Evolutionary conservation across 2,329 filamentous ascomycete genomes (phyloP), one percentile per base, ranked within the genome.

Genomic region (Pseudogymnoascus sp.): DNA sequence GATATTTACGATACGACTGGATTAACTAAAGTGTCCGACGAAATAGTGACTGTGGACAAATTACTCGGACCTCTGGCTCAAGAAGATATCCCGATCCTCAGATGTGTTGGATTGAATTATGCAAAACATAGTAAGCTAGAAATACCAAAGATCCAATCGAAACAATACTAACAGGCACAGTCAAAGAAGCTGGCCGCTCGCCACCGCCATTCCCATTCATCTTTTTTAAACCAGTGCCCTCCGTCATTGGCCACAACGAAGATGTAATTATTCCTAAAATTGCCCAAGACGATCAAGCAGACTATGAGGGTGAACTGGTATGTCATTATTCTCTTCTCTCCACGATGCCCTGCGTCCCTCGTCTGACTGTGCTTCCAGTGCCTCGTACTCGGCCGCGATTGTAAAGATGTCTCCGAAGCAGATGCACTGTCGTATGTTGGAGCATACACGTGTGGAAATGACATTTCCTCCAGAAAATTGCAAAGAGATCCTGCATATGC

Each of bases 71-170:
- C 83, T 0, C 69, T 86, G 33, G 74, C 77, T 0, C 72, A 70
- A 8, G 70, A 72, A 2, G 81, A 85, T 60, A 80, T 85, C 0
- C 80, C 82, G 0, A 82, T 84, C 55, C 68, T 87, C 3, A 73
- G 83, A 23, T 86, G 83, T 66, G 78, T 85, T 11, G 84, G 83
- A 0, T 68, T 86, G 29, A 86, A 87, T 67, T 86, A 85, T 66
- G 77, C 78, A 39, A 84, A 81, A 61, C 83, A 86, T 66, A 82
- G 76, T 78, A 63, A 63, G 72, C 67, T 41, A 39, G 11, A 39
- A 19, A 39, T n/a, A 39, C 37, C n/a, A 26, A 39, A 39, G 37
- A 19, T 39, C 19, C n/a, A 39, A 39, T 16, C 37, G 37, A 39
- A n/a, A 19, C 37, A 39, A 39, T 29, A 43, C 59, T 33, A 63